Evolutionary conservation across 202 grass and related monocot species (phyloP).

Genomic region (Schoenoplectus triqueter): DNA sequence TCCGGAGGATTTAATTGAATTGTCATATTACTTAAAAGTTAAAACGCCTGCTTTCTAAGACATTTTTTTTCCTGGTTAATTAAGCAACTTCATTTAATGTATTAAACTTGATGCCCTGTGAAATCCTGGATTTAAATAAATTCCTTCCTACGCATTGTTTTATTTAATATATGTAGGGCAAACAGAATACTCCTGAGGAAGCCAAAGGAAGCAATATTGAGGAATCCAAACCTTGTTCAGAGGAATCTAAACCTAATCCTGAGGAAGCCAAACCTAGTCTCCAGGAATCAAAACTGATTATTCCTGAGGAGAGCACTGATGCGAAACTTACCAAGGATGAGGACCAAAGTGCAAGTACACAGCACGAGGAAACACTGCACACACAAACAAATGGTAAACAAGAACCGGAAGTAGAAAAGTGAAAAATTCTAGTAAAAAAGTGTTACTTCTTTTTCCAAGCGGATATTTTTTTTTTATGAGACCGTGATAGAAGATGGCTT

Average conservation of each 20-base stretch:
- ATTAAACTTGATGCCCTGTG: slow-evolving; percentile 2
- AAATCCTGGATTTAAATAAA: neutral
- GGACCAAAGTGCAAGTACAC: slow-evolving; percentile 54
- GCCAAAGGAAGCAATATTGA: neutral
- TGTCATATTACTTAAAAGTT: neutral
- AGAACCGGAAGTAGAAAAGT: slow-evolving; percentile 43
- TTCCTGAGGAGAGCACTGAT: slow-evolving; percentile 48
- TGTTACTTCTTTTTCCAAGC: slow-evolving; percentile 4
- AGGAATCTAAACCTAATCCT: slow-evolving; percentile 29
- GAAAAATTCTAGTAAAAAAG: slow-evolving; percentile 23
- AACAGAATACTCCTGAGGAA: slow-evolving; percentile 40
- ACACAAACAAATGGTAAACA: slow-evolving; percentile 49
- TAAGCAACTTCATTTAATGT: neutral
- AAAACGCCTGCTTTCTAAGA: neutral
- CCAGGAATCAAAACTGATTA: slow-evolving; percentile 62
- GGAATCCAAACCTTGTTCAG: slow-evolving; percentile 55
- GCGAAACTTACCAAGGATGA: slow-evolving; percentile 46
- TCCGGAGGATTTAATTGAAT: neutral
- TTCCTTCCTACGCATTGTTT: neutral
- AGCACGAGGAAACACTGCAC: slow-evolving; percentile 34
- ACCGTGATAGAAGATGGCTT: neutral
- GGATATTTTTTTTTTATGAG: slow-evolving; percentile 6
- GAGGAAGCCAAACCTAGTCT: slow-evolving; percentile 22
- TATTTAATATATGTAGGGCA: slow-evolving; percentile 18
- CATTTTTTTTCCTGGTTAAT: neutral